These are phyloP conservation scores for Hypoxylon fragiforme DNA, from an alignment of 495 filamentous ascomycete genomes.

Conservation along the genomic window DNA sequence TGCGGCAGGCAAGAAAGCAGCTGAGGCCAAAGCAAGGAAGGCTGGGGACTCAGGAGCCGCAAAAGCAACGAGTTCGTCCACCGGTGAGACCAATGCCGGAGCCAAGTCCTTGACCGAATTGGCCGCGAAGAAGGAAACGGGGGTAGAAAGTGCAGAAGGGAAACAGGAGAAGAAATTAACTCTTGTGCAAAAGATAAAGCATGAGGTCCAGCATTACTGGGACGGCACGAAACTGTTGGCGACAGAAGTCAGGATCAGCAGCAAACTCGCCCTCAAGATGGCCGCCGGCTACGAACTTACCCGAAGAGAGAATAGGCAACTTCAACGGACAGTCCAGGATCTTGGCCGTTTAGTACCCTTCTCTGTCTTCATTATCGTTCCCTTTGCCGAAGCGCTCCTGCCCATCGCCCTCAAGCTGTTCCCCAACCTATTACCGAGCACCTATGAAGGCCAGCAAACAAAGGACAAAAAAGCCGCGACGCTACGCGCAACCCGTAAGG, in stretches of 20 bases:
- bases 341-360: constrained; percentile 92
- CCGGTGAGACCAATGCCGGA: constrained; percentile 27
- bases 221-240: constrained; percentile 98
- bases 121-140: constrained; percentile 39
- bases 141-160: constrained; percentile 70
- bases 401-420: constrained; percentile 92
- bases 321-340: constrained; percentile 91
- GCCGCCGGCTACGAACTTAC: constrained; percentile 96
- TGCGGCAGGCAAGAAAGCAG: constrained; percentile 42
- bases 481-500: constrained; percentile 84
- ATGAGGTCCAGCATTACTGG: constrained; percentile 93
- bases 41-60: constrained; percentile 41
- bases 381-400: constrained; percentile 93
- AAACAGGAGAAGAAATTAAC: constrained; percentile 74
- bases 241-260: constrained; percentile 90
- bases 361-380: constrained; percentile 94
- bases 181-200: constrained; percentile 87
- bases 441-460: constrained; percentile 88
- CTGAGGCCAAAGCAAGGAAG: constrained; percentile 39
- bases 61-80: constrained; percentile 15
- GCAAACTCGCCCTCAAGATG: constrained; percentile 91
- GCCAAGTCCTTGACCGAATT: constrained; percentile 39
- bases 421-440: constrained; percentile 95
- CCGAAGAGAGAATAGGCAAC: constrained; percentile 87
- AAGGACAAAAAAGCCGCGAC: constrained; percentile 85